Conservation (phyloP, 2,329 filamentous ascomycete species). For the Salinomyces thailandicus region DNA sequence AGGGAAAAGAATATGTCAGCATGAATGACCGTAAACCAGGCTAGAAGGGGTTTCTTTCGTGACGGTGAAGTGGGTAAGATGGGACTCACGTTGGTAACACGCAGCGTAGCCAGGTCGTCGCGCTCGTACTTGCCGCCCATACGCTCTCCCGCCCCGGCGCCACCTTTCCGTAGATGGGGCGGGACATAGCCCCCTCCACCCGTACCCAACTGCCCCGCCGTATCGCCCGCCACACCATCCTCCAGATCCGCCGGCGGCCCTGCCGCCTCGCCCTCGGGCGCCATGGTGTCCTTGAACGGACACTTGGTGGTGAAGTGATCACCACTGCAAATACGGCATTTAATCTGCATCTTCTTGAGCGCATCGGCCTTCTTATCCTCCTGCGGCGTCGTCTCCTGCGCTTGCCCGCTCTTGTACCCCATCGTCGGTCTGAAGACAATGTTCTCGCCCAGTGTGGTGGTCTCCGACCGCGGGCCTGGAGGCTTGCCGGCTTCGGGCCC, state of each 20-base stretch:
- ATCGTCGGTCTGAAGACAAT: constrained; percentile 89
- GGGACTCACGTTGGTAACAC: constrained; percentile 92
- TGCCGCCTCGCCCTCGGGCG: constrained; percentile 52
- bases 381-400: constrained; percentile 58
- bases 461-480: constrained; percentile 73
- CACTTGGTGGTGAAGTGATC: constrained; percentile 99
- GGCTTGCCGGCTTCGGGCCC: constrained; percentile 78
- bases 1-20: not conserved
- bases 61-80: too few relatives aligned
- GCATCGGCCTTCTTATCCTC: constrained; percentile 60
- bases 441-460: constrained; percentile 91
- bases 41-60: constrained; percentile 1
- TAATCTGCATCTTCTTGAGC: constrained; percentile 98
- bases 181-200: constrained; percentile 85
- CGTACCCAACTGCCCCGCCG: constrained; percentile 45
- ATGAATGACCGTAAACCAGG: too few relatives aligned
- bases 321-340: constrained; percentile 96
- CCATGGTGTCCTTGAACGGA: constrained; percentile 99
- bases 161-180: constrained; percentile 63
- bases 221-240: constrained; percentile 36
- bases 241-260: constrained; percentile 38
- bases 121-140: constrained; percentile 93
- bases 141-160: constrained; percentile 60
- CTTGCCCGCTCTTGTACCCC: constrained; percentile 87
- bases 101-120: constrained; percentile 89